These are phyloP conservation scores for Amylostereum chailletii DNA, from an alignment of 1,284 basidiomycete species.

Conservation along the genomic window DNA sequence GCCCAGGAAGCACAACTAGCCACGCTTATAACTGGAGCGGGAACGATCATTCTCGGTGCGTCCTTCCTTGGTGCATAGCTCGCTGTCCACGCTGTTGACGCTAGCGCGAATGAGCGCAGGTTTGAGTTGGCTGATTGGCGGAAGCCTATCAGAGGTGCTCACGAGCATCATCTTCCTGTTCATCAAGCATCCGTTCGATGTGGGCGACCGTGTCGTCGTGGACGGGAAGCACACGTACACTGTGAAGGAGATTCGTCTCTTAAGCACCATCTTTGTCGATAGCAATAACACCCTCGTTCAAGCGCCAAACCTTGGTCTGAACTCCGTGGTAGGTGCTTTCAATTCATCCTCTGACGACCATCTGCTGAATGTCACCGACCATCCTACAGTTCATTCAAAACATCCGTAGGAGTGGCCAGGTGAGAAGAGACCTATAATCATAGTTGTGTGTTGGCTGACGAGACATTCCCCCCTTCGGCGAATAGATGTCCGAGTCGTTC, in stretches of 20 bases:
- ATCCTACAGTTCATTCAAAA: constrained; percentile 58
- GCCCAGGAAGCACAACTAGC: constrained; percentile 59
- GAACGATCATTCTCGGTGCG: constrained; percentile 72
- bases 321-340: constrained; percentile 42
- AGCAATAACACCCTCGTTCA: constrained; percentile 51
- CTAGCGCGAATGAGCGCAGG: constrained; percentile 26
- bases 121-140: constrained; percentile 86
- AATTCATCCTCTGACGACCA: constrained; percentile 2
- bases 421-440: constrained; percentile 16
- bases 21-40: constrained; percentile 72
- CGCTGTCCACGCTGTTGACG: constrained; percentile 1
- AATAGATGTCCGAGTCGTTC: constrained; percentile 69
- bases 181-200: constrained; percentile 83
- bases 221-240: constrained; percentile 54
- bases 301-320: constrained; percentile 63
- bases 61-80: constrained; percentile 3
- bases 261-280: constrained; percentile 73
- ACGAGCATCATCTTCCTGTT: constrained; percentile 83
- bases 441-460: not conserved
- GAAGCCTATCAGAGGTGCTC: constrained; percentile 58
- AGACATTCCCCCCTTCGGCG: not conserved
- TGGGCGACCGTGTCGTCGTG: constrained; percentile 67
- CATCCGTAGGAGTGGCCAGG: constrained; percentile 61
- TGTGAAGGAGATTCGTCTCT: constrained; percentile 80
- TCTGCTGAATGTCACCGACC: constrained; percentile 10